Base-by-base conservation (phyloP, 2,329 filamentous ascomycete genomes). In the Fusarium sulawesiense region DNA sequence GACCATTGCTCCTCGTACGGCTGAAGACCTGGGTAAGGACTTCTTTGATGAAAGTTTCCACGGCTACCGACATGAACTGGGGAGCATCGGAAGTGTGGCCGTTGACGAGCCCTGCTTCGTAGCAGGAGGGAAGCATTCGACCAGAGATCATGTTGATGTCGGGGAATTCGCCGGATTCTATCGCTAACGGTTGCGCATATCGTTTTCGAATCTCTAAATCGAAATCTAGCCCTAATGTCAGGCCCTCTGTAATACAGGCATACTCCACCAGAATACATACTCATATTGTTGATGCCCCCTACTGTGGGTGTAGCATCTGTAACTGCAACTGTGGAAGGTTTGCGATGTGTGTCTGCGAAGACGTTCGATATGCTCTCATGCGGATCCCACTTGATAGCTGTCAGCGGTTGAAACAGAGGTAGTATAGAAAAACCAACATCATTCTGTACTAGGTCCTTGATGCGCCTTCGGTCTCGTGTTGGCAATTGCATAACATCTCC, bases 251-350 rank as follows among this genome's bases (percentile, higher is more conserved):
- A 41, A 13, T 41, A 27, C 34, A 41, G 20, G 32, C 20, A 10
- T 42, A 40, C 13, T 25, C 18, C 12, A 20, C 20, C 13, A 25
- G 18, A 32, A 25, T 32, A 81, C 90, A 77, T 84, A 93, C 91
- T 97, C 84, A 95, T 91, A 72, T 89, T 93, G 72, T 93, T 94
- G 47, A 95, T 85, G 21, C 91, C 91, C 29, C 89, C 91, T n/a
- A 91, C 91, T 75, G 89, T 90, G 29, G 90, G 86, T 27, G 91
- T 89, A 11, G 89, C 86, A 60, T 93, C 88, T 30, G 90, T 86
- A 14, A 81, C 77, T 50, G 83, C 81, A 12, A 81, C 77, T 53
- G 83, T 82, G 6, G 81, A 77, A 13, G 81, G 75, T 60, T 83
- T 80, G 45, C 84, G 83, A 62, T 85, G 83, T 23, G 83, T 80